Base-by-base conservation (phyloP, 2,329 filamentous ascomycete species). In the Albophoma yamanashiensis region DNA sequence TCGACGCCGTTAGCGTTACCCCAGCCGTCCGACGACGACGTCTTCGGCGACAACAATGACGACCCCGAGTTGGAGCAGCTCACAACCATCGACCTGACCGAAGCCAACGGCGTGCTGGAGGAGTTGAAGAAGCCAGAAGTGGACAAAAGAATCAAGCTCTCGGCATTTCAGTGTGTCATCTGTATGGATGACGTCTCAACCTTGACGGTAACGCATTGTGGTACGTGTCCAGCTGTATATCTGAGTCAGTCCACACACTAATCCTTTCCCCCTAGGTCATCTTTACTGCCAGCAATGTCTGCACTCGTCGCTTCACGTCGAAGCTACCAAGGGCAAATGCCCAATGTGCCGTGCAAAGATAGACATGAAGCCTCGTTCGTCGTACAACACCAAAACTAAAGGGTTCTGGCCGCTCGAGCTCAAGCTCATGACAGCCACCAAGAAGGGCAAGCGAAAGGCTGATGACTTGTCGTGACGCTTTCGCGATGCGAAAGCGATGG, bases 181-280 rank as follows among this genome's bases (percentile, higher is more conserved):
- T 88, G 85, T 71, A 85, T 88, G 82, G 85, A 88, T 62, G 77
- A 83, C 62, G 80, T 77, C 34, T 80, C 78, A 1, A 75, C 77
- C 36, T 66, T 88, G 62, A 86, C 83, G 1, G 80, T 87, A 55
- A 88, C 85, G 3, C 82, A 87, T 70, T 88, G 85, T 70, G 85
- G 85, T 88, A 82, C 64, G 83, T 74, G 55, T 56, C 50, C 42
- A 4, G 6, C 11, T 27, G n/a, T n/a, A 39, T 20, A 25, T 22
- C 15, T 53, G 20, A 40, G 22, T 7, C 7, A 5, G n/a, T 42
- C 31, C 17, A 8, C 25, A 14, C 43, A 14, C 58, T 60, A 14
- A 62, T 5, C 12, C 15, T 11, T n/a, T n/a, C 22, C 1, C 2
- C 43, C 36, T 58, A 87, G 85, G 85, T 12, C 85, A 88, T 66